phyloP scores from a whole-genome alignment of 225 moss, liverwort and hornwort species.

The Physcomitrellopsis africana region DNA sequence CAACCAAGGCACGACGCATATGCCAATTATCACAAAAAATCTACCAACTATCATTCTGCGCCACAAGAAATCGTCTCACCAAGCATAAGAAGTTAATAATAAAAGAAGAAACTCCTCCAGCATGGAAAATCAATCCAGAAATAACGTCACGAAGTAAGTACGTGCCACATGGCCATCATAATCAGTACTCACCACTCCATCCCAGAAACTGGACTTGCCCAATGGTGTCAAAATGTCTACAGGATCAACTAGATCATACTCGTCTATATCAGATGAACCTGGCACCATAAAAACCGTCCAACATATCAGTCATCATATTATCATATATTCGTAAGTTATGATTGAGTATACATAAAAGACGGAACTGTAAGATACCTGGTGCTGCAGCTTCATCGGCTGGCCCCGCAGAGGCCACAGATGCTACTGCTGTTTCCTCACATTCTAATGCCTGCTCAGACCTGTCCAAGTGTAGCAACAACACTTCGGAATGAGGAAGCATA shows the following conservation, averaged over 20 bases:
- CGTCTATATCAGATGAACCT: conserved; percentile 74
- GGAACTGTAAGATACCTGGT: conserved; percentile 37
- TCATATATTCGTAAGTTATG: conserved; percentile 7
- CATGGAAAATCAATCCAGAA: conserved; percentile 10
- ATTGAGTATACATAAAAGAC: background rate
- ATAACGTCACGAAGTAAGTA: background rate
- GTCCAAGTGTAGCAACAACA: conserved; percentile 17
- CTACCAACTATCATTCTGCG: background rate
- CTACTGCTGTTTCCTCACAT: conserved; percentile 50
- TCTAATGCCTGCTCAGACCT: conserved; percentile 90
- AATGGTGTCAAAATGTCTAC: conserved; percentile 91
- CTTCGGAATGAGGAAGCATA: conserved; percentile 22
- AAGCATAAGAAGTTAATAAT: background rate
- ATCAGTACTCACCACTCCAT: conserved; percentile 66
- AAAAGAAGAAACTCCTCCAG: background rate
- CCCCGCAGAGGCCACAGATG: conserved; percentile 36
- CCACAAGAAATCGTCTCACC: background rate
- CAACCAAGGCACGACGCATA: conserved; percentile 8
- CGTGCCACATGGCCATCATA: background rate
- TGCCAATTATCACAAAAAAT: background rate
- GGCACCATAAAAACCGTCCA: conserved; percentile 18
- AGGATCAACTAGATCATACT: conserved; percentile 93
- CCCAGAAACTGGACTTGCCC: conserved; percentile 88
- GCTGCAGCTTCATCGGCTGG: conserved; percentile 52
- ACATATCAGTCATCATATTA: conserved; percentile 17